Conservation (phyloP, 2,329 filamentous ascomycete genomes). For the Exophiala oligosperma region DNA sequence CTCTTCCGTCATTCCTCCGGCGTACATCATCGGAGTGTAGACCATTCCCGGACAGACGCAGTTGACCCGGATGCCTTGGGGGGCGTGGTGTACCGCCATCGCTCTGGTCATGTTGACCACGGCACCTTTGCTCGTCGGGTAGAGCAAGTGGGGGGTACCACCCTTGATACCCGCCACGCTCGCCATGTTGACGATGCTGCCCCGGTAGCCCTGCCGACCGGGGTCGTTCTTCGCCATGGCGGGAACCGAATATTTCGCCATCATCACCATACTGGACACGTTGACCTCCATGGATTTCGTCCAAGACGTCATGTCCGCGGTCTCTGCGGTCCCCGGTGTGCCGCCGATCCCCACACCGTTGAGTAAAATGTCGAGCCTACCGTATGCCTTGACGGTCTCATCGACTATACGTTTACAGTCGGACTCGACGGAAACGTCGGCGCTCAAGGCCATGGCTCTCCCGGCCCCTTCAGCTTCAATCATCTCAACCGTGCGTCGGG, state of each 20-base stretch:
- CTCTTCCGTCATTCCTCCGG: slow-evolving; percentile 52
- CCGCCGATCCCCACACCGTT: slow-evolving; percentile 66
- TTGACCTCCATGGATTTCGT: slow-evolving; percentile 60
- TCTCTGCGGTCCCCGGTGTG: slow-evolving; percentile 58
- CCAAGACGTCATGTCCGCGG: slow-evolving; percentile 62
- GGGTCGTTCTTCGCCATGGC: slow-evolving; percentile 57
- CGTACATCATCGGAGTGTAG: slow-evolving; percentile 57
- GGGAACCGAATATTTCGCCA: slow-evolving; percentile 63
- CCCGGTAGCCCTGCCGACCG: slow-evolving; percentile 39
- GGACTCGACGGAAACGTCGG: slow-evolving; percentile 55
- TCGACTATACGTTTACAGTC: slow-evolving; percentile 52
- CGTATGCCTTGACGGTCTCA: slow-evolving; percentile 50
- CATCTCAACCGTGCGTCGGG: slow-evolving; percentile 56
- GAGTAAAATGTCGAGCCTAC: slow-evolving; percentile 62
- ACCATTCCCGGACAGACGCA: slow-evolving; percentile 58
- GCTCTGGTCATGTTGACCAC: slow-evolving; percentile 58
- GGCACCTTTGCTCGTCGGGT: slow-evolving; percentile 56
- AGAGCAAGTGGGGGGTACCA: slow-evolving; percentile 54
- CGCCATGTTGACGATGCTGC: slow-evolving; percentile 63
- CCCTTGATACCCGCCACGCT: slow-evolving; percentile 60
- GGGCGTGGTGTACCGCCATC: slow-evolving; percentile 57
- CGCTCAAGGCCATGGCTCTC: slow-evolving; percentile 45
- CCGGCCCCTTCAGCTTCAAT: slow-evolving; percentile 44
- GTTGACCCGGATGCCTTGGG: slow-evolving; percentile 54
- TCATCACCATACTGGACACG: slow-evolving; percentile 65